phyloP scores from a whole-genome alignment of 495 filamentous ascomycete genomes.

The Hypomontagnella monticulosa region DNA sequence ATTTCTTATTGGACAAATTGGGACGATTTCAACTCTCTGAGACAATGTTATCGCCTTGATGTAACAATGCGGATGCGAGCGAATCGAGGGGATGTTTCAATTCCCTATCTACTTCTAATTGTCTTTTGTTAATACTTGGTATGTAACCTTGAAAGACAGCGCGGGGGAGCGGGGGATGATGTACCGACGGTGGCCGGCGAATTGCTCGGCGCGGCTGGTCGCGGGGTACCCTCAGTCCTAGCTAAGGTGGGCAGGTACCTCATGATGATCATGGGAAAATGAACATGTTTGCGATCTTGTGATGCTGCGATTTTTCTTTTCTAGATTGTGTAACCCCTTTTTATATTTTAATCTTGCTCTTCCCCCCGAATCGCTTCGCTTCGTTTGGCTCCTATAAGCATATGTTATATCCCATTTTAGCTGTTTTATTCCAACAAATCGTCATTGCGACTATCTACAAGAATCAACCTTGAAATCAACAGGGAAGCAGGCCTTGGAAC shows the following conservation, averaged over 20 bases:
- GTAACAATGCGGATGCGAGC: background rate
- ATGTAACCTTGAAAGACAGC: no score
- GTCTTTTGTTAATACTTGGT: background rate
- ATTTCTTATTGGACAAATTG: no score
- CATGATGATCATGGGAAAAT: constrained; percentile 37
- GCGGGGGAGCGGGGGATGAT: background rate
- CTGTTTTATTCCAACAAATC: background rate
- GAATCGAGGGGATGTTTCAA: background rate
- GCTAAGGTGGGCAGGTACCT: constrained; percentile 44
- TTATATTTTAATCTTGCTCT: background rate
- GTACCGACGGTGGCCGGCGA: constrained; percentile 22
- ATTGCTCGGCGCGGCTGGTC: constrained; percentile 39
- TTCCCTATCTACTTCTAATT: no score
- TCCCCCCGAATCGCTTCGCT: background rate
- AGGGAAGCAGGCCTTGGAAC: background rate
- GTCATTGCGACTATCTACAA: background rate
- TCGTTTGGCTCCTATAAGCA: background rate
- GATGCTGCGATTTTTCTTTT: constrained; percentile 19
- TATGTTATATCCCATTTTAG: background rate
- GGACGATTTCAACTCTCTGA: no score
- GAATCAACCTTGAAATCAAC: constrained; percentile 24
- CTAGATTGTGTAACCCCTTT: background rate
- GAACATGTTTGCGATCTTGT: constrained; percentile 42
- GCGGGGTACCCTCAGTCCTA: constrained; percentile 37
- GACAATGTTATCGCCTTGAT: background rate